Conservation (phyloP, 176 grass and related monocot species). For the Aechmea fasciata region DNA sequence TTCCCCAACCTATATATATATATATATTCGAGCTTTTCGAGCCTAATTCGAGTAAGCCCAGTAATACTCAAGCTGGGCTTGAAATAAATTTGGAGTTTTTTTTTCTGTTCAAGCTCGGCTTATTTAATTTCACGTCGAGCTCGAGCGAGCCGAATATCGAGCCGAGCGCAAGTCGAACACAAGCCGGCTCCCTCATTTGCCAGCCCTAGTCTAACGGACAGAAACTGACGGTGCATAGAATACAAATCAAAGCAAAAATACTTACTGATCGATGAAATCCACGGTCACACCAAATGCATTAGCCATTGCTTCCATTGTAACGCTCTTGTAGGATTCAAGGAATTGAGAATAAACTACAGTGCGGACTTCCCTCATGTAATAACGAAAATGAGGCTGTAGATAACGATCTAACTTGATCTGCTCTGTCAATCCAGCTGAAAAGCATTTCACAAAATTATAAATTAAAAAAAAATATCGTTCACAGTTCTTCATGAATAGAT, state of each 20-base stretch:
- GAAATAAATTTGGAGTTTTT: no score
- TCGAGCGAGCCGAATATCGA: no score
- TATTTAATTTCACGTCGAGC: no score
- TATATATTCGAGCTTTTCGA: no score
- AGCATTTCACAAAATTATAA: not conserved
- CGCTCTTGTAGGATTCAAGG: slow-evolving; percentile 94
- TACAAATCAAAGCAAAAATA: not conserved
- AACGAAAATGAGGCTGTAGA: slow-evolving; percentile 85
- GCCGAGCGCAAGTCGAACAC: no score
- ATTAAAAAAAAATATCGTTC: no score
- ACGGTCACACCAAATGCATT: slow-evolving; percentile 78
- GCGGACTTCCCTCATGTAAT: slow-evolving; percentile 94
- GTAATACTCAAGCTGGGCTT: no score
- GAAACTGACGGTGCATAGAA: not conserved
- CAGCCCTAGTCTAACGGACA: not conserved
- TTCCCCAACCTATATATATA: no score
- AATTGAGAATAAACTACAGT: slow-evolving; percentile 91
- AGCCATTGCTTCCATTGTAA: slow-evolving; percentile 98
- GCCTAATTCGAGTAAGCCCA: no score
- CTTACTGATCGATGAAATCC: slow-evolving; percentile 98
- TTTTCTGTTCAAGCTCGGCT: no score
- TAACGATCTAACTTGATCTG: slow-evolving; percentile 87
- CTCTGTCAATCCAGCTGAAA: slow-evolving; percentile 90
- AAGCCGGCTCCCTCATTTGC: no score
- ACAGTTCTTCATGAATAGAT: no score